These are phyloP conservation scores for Wilhelminamyces savonicus DNA, from an alignment of 805 yeast species.

Conservation along the genomic window DNA sequence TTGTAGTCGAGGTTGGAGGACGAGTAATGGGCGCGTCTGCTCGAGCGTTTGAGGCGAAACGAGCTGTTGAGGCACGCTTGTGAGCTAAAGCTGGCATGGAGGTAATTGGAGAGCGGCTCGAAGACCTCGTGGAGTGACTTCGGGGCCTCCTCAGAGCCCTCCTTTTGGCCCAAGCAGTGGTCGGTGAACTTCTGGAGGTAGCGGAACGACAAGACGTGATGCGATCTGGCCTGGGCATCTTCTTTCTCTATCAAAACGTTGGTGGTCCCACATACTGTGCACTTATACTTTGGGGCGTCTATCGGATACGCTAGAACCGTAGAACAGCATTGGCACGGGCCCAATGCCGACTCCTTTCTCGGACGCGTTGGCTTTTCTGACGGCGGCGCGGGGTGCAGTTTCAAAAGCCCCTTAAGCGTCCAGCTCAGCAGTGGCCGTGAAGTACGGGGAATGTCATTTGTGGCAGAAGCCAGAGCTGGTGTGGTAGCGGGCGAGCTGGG, in stretches of 20 bases:
- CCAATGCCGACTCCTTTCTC: too few relatives aligned
- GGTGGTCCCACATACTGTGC: constrained; percentile 57
- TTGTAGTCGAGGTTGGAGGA: constrained; percentile 44
- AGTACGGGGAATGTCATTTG: too few relatives aligned
- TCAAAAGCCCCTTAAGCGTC: too few relatives aligned
- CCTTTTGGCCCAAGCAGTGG: constrained; percentile 20
- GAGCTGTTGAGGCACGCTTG: constrained; percentile 46
- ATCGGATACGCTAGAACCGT: constrained; percentile 24
- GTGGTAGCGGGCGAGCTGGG: too few relatives aligned
- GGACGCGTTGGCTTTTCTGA: too few relatives aligned
- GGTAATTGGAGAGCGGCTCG: constrained; percentile 44
- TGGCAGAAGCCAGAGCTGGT: too few relatives aligned
- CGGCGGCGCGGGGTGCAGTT: too few relatives aligned
- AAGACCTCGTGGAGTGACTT: constrained; percentile 29
- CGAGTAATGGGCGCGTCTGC: constrained; percentile 32
- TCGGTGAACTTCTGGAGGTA: constrained; percentile 28
- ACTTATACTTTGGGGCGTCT: constrained; percentile 39
- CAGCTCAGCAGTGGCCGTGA: too few relatives aligned
- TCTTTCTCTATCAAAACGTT: constrained; percentile 15
- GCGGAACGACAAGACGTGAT: constrained; percentile 21
- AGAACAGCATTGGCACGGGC: constrained; percentile 37
- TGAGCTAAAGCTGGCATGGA: constrained; percentile 44
- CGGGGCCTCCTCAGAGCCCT: constrained; percentile 8
- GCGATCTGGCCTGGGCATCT: constrained; percentile 1
- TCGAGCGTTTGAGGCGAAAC: constrained; percentile 32